Base-by-base conservation (phyloP, 768 basidiomycete genomes). In the Boletus rex-veris region DNA sequence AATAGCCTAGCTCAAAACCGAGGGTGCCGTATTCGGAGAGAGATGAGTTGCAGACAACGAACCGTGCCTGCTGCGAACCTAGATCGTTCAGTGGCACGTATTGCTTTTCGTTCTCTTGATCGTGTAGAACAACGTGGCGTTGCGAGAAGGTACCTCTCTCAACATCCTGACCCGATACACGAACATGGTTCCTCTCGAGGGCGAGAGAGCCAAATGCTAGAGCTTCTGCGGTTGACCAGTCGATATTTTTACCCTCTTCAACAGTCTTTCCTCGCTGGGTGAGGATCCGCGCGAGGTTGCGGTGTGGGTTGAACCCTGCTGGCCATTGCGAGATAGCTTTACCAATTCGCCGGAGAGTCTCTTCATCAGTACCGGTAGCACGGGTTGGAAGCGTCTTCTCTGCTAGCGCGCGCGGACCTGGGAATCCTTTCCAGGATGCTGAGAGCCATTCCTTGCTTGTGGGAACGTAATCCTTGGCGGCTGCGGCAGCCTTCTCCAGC, bases 81-180 rank as follows among this genome's bases (percentile, higher is more conserved):
- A 99, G 81, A 72, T 96, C 84, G 68, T 93, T 92, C 59, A 99
- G 74, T 5, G 96, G 90, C 31, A 92, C 72, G 71, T 93, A 96
- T 69, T 92, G 91, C 66, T 84, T 76, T 73, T 98, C 96, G 63
- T 86, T 97, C 63, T 76, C 78, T 75, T 99, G 96, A 72, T 99
- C 96, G 72, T 98, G 94, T 52, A 99, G 81, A 58, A 99, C 88
- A 45, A 95, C 95, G 64, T 99, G 96, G 42, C 96, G 88, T 68
- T 99, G 96, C 14, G 95, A 98, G 81, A 99, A 99, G 3, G 96
- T 99, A 31, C 96, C 96, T 67, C 96, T 89, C 74, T 99, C 96
- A 50, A 98, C 96, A 69, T 99, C 96, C 74, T 99, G 97, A 30
- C 96, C 96, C 1, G 94, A 97, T 2, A 99, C 78, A 58, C 96